These are phyloP conservation scores for Tulasnella sp. DNA, from an alignment of 768 basidiomycete genomes.

Conservation along the genomic window DNA sequence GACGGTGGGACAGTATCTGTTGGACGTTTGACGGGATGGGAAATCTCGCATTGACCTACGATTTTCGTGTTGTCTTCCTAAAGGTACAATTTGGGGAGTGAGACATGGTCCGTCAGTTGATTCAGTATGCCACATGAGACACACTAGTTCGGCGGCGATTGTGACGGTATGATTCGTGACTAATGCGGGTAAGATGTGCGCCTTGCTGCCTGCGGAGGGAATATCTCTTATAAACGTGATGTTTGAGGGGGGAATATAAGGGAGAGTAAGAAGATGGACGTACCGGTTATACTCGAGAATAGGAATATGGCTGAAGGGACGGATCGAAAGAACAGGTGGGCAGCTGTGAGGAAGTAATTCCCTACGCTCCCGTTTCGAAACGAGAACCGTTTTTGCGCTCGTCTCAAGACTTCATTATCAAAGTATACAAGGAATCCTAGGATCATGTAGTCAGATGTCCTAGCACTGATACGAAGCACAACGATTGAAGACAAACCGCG, in stretches of 20 bases:
- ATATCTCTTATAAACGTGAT: neutral
- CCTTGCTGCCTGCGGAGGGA: constrained; percentile 28
- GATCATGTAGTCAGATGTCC: neutral
- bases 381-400: constrained; percentile 89
- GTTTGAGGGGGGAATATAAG: neutral
- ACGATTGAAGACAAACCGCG: constrained; percentile 41
- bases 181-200: constrained; percentile 80
- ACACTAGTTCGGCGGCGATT: constrained; percentile 76
- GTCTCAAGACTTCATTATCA: constrained; percentile 72
- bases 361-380: constrained; percentile 88
- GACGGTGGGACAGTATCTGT: neutral
- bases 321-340: constrained; percentile 82
- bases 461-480: no score
- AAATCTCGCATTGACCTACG: constrained; percentile 89
- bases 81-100: neutral
- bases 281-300: constrained; percentile 83
- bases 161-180: constrained; percentile 94
- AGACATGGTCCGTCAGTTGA: neutral
- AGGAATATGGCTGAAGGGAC: constrained; percentile 89
- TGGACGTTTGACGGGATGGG: constrained; percentile 52
- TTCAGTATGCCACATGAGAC: constrained; percentile 22
- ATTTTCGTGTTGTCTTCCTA: constrained; percentile 59
- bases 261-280: neutral
- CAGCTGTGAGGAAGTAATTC: constrained; percentile 84
- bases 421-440: constrained; percentile 88